phyloP scores from a whole-genome alignment of 2,329 filamentous ascomycete genomes.

The Pestalotiopsis sp. region DNA sequence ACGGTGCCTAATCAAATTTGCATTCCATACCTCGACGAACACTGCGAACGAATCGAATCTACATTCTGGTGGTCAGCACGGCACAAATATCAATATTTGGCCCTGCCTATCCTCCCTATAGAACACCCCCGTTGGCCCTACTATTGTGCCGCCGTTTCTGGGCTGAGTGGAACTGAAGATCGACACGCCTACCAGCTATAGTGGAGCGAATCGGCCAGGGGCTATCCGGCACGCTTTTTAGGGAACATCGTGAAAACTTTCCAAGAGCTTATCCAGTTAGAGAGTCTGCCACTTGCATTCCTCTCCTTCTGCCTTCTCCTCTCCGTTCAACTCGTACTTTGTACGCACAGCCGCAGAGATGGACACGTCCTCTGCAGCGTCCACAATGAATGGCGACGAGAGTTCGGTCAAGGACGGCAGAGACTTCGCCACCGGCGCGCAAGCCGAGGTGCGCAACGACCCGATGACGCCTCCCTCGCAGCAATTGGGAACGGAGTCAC shows the following conservation, averaged over 20 bases:
- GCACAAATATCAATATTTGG: no score
- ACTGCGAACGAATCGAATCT: no score
- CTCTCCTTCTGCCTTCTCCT: background rate
- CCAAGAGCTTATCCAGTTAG: background rate
- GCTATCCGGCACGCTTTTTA: background rate
- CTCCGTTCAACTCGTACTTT: background rate
- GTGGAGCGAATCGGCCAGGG: background rate
- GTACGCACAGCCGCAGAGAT: background rate
- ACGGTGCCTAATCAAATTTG: no score
- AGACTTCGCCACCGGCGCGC: background rate
- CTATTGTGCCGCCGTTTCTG: background rate
- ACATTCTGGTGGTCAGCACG: no score
- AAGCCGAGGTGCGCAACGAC: background rate
- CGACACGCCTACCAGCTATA: background rate
- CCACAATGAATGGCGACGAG: slow-evolving; percentile 11
- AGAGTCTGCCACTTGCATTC: background rate
- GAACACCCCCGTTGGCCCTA: no score
- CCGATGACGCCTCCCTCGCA: background rate
- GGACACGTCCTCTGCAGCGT: slow-evolving; percentile 1
- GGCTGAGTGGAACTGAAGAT: background rate
- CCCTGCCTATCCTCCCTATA: no score
- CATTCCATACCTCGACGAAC: no score
- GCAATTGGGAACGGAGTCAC: slow-evolving; percentile 5
- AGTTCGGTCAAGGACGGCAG: background rate
- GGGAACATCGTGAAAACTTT: background rate